phyloP scores from a whole-genome alignment of 1,284 basidiomycete species.

The Pseudozyma hubeiensis region DNA sequence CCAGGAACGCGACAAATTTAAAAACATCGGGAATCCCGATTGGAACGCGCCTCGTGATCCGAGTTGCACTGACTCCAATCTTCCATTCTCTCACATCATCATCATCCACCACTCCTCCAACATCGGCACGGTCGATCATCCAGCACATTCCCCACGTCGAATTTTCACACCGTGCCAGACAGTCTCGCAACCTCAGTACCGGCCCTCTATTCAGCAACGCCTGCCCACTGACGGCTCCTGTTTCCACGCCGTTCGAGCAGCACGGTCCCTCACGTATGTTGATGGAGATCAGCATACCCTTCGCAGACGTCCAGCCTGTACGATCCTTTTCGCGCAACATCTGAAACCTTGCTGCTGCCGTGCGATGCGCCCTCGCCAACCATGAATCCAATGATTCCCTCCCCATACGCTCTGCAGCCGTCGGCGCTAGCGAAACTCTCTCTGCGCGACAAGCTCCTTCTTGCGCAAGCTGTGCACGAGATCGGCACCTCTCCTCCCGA shows the following conservation, averaged over 20 bases:
- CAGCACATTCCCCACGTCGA: not conserved
- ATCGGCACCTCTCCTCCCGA: slow-evolving; percentile 57
- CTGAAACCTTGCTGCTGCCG: not conserved
- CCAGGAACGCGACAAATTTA: not conserved
- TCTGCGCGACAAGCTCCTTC: slow-evolving; percentile 62
- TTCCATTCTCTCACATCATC: slow-evolving; percentile 1
- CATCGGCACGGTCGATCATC: slow-evolving; percentile 10
- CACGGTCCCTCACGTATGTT: not conserved
- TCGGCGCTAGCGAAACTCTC: slow-evolving; percentile 48
- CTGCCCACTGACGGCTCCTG: too few relatives aligned
- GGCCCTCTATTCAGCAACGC: too few relatives aligned
- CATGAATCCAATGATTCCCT: slow-evolving; percentile 48
- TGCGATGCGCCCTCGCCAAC: not conserved
- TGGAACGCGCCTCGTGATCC: not conserved
- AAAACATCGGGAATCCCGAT: slow-evolving; percentile 5
- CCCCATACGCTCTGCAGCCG: slow-evolving; percentile 39
- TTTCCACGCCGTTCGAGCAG: not conserved
- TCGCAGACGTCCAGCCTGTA: not conserved
- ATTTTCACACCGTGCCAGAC: not conserved
- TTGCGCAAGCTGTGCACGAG: slow-evolving; percentile 64
- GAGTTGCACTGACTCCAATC: not conserved
- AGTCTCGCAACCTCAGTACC: too few relatives aligned
- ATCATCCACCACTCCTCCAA: not conserved
- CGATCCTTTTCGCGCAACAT: not conserved
- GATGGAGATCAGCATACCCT: not conserved